phyloP scores from a whole-genome alignment of 2,329 filamentous ascomycete genomes.

The Fusarium sp. region DNA sequence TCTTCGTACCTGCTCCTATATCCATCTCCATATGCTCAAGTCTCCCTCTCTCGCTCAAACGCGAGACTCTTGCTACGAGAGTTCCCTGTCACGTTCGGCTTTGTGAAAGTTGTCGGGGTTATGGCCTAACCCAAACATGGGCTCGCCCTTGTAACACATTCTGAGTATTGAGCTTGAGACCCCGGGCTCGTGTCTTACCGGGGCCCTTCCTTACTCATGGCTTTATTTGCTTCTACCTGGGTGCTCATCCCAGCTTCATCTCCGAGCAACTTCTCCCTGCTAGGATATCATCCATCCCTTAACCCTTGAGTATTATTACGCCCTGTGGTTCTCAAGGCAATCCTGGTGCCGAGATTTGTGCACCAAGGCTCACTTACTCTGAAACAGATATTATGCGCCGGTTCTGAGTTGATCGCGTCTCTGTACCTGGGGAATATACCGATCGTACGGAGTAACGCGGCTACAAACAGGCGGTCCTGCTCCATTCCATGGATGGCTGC shows the following conservation, averaged over 20 bases:
- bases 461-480: neutral
- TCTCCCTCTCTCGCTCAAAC: neutral
- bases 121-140: constrained; percentile 8
- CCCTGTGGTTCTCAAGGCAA: neutral
- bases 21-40: neutral
- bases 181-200: constrained; percentile 2
- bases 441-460: neutral
- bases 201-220: neutral
- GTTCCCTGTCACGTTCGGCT: neutral
- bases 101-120: neutral
- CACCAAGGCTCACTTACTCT: neutral
- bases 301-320: neutral
- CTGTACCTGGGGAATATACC: neutral
- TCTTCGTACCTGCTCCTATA: neutral
- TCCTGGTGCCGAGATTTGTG: neutral
- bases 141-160: constrained; percentile 1
- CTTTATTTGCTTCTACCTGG: constrained; percentile 2
- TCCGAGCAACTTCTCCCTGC: neutral
- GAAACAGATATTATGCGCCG: neutral
- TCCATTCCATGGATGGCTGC: neutral
- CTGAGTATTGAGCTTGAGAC: neutral
- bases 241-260: neutral
- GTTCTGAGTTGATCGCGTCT: neutral
- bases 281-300: neutral
- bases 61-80: neutral